Evolutionary conservation across 345 rosid genomes (phyloP).

Genomic region (Hypericum perforatum): DNA sequence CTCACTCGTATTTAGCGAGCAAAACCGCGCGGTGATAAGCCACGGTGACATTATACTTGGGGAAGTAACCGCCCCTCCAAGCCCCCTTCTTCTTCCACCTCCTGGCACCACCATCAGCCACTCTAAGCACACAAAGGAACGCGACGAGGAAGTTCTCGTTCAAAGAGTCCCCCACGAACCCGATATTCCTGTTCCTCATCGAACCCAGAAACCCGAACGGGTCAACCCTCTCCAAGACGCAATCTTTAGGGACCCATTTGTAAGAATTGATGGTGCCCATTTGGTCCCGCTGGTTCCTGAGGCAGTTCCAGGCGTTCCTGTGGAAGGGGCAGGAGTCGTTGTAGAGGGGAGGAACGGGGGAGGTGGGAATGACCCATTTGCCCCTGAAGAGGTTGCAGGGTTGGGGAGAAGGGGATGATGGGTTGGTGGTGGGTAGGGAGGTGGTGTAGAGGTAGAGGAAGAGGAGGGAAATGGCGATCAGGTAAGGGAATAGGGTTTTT

Average conservation of each 20-base stretch:
- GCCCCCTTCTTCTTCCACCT: constrained; percentile 93
- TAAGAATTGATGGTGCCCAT: constrained; percentile 66
- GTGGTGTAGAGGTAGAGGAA: constrained; percentile 37
- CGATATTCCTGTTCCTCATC: constrained; percentile 72
- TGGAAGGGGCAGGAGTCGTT: constrained; percentile 87
- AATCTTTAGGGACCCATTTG: constrained; percentile 69
- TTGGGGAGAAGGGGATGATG: constrained; percentile 15
- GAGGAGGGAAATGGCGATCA: constrained; percentile 46
- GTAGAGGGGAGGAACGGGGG: constrained; percentile 36
- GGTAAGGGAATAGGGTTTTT: constrained; percentile 31
- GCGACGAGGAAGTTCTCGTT: constrained; percentile 83
- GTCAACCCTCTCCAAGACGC: constrained; percentile 49
- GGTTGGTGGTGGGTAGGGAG: constrained; percentile 10
- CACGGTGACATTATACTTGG: constrained; percentile 70
- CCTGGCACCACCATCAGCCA: constrained; percentile 52
- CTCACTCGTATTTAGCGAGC: constrained; percentile 69
- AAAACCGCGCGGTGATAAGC: constrained; percentile 91
- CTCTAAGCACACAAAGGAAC: constrained; percentile 67
- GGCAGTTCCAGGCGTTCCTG: constrained; percentile 88
- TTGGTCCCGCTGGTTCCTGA: constrained; percentile 53
- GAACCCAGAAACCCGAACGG: constrained; percentile 42
- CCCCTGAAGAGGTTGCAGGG: constrained; percentile 73
- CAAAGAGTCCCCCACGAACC: constrained; percentile 85
- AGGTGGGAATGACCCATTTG: constrained; percentile 45
- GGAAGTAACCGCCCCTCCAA: constrained; percentile 94